A percentile compares a stretch with the other conserved stretches of the same genome.
These are phyloP conservation scores for Alternaria triticina DNA, from an alignment of 2,329 filamentous ascomycete genomes.

Conservation along the genomic window DNA sequence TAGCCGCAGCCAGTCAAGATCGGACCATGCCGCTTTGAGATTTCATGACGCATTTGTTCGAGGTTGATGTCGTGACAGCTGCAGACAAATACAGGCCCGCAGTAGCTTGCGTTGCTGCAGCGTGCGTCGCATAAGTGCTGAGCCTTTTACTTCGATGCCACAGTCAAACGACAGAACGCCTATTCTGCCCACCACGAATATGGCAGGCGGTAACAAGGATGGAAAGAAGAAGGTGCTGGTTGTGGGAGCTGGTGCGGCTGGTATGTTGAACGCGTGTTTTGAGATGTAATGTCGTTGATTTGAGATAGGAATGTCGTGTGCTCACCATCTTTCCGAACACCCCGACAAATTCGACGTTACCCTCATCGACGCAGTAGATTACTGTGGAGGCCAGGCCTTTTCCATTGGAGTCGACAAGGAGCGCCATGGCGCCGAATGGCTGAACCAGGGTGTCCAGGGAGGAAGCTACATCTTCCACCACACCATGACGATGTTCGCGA, in stretches of 20 bases:
- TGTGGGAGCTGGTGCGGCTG: conserved; percentile 50
- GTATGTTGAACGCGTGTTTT: conserved; percentile 24
- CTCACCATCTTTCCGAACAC: conserved; percentile 69
- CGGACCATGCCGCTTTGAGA: conserved; percentile 31
- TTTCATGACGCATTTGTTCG: conserved; percentile 42
- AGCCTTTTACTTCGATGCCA: conserved; percentile 21
- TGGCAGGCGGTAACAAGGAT: conserved; percentile 33
- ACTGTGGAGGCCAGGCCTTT: conserved; percentile 67
- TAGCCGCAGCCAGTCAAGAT: conserved; percentile 9
- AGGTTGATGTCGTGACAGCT: conserved; percentile 15
- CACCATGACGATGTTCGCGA: conserved; percentile 68
- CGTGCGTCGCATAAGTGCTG: neutral
- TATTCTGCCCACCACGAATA: conserved; percentile 41
- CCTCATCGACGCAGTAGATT: conserved; percentile 54
- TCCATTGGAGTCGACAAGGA: conserved; percentile 63
- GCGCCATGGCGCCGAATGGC: conserved; percentile 64
- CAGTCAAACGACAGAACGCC: conserved; percentile 34
- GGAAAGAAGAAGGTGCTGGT: conserved; percentile 48
- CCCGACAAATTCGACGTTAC: conserved; percentile 67
- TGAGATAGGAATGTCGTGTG: conserved; percentile 65
- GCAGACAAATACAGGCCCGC: conserved; percentile 20
- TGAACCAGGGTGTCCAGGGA: conserved; percentile 69
- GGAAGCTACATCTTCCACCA: conserved; percentile 72
- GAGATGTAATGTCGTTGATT: neutral
- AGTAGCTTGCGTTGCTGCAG: neutral